Evolutionary conservation across 176 grass and related monocot genomes (phyloP).

Genomic region (Microstegium vimineum): DNA sequence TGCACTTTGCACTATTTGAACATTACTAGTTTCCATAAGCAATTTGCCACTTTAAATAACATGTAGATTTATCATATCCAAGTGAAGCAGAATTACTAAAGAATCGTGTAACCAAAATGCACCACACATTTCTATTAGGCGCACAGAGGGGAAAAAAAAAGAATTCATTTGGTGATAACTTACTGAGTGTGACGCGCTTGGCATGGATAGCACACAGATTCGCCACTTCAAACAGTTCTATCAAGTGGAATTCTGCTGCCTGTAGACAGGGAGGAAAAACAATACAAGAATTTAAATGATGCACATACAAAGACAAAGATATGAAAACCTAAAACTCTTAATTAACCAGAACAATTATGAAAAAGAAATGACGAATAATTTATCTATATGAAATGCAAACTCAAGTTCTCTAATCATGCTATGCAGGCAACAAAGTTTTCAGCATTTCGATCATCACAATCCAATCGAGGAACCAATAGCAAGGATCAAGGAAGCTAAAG

Average conservation of each 20-base stretch:
- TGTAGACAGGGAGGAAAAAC: conserved; percentile 19
- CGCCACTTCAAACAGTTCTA: conserved; percentile 46
- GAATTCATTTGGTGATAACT: conserved; percentile 24
- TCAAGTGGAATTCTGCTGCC: conserved; percentile 57
- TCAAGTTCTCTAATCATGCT: not conserved
- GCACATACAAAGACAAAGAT: not conserved
- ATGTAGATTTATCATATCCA: not conserved
- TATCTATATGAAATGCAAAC: not conserved
- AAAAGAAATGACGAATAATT: not conserved
- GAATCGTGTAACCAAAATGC: conserved; percentile 3
- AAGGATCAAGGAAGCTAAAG: not conserved
- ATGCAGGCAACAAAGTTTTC: not conserved
- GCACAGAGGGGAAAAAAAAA: conserved; percentile 2
- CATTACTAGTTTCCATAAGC: not conserved
- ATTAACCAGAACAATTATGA: not conserved
- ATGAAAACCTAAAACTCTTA: not conserved
- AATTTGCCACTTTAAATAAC: conserved; percentile 4
- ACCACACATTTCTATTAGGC: not conserved
- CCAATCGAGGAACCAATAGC: not conserved
- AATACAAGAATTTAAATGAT: not conserved
- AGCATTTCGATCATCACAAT: not conserved
- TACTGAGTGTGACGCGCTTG: conserved; percentile 63
- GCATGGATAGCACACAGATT: conserved; percentile 68
- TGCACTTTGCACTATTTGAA: not conserved
- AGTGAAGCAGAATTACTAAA: not conserved